Base-by-base conservation (phyloP, 2,329 filamentous ascomycete genomes). In the Arthrocladium fulminans region DNA sequence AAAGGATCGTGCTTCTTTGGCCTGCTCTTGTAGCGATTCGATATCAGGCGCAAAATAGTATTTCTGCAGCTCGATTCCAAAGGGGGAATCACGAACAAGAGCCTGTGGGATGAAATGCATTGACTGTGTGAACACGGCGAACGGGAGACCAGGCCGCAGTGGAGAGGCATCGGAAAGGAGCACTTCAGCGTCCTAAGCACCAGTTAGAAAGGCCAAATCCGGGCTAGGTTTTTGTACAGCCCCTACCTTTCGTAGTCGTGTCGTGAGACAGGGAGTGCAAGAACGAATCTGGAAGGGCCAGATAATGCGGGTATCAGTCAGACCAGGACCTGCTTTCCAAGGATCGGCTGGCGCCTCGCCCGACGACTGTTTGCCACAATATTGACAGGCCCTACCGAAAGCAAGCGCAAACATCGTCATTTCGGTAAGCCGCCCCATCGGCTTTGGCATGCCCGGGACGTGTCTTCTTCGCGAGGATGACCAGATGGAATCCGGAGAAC, bases 391-490 rank as follows among this genome's bases (percentile, higher is more conserved):
- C 24, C 61, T 69, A 41, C 77, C 75, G 63, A 79, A 81, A 29
- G 80, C 72, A 44, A 92, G 69, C 59, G 76, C 77, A 77, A 86
- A 88, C 84, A 89, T 89, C 35, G 83, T 77, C 54, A 86, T 69
- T 64, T 92, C 86, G 35, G 77, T 77, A 61, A 75, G 77, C 50
- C 73, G 75, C 45, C 70, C 68, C 43, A 90, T 71, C 23, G 86
- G 86, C 48, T 74, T 73, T 40, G 86, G 86, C 70, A 88, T 79
- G 55, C 75, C 75, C 22, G 79, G 79, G 68, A 78, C 77, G 63
- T 79, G 81, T 17, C 70, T 66, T 57, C 80, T 80, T 60, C 85
- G 78, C 58, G 85, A 84, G 55, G 73, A 69, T 61, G 76, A 76
- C 86, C 86, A 90, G 58, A 90, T 80, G 41, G 69, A 66, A 60